Evolutionary conservation across 371 early-diverging fungal genomes (phyloP).

Genomic region (Syncephalastrum monosporum): DNA sequence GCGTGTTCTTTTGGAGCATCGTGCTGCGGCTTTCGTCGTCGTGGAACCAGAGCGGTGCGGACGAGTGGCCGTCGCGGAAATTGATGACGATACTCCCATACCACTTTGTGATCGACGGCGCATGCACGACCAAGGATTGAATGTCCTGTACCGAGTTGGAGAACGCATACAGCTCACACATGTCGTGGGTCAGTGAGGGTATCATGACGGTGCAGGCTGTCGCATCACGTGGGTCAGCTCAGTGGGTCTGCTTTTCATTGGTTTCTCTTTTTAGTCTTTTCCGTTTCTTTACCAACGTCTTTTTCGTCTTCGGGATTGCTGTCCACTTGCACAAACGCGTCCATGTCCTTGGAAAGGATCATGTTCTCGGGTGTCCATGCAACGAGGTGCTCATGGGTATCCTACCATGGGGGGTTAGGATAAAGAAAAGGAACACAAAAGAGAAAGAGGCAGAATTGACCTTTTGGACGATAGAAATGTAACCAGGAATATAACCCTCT

Average conservation of each 20-base stretch:
- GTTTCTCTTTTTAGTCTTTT: neutral
- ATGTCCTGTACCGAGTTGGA: slow-evolving; percentile 27
- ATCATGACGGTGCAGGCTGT: slow-evolving; percentile 19
- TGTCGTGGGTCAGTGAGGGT: slow-evolving; percentile 18
- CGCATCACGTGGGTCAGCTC: slow-evolving; percentile 2
- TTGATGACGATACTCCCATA: slow-evolving; percentile 46
- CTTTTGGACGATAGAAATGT: slow-evolving; percentile 42
- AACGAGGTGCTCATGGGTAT: slow-evolving; percentile 30
- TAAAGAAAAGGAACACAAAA: neutral
- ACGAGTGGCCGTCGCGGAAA: slow-evolving; percentile 37
- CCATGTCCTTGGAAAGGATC: slow-evolving; percentile 36
- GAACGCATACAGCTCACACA: slow-evolving; percentile 31
- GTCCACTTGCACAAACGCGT: slow-evolving; percentile 43
- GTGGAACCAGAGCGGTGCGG: slow-evolving; percentile 47
- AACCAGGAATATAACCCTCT: slow-evolving; percentile 39
- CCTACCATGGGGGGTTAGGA: slow-evolving; percentile 13
- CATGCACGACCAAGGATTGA: slow-evolving; percentile 33
- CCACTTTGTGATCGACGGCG: slow-evolving; percentile 47
- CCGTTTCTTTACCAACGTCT: slow-evolving; percentile 15
- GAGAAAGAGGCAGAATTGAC: slow-evolving; percentile 13
- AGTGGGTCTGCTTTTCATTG: neutral
- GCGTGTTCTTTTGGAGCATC: slow-evolving; percentile 41
- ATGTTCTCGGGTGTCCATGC: slow-evolving; percentile 50
- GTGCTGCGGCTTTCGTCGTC: slow-evolving; percentile 54
- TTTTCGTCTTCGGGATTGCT: slow-evolving; percentile 28